These are phyloP conservation scores for Insectozyma bohioensis DNA, from an alignment of 1,139 yeast species.

Conservation along the genomic window DNA sequence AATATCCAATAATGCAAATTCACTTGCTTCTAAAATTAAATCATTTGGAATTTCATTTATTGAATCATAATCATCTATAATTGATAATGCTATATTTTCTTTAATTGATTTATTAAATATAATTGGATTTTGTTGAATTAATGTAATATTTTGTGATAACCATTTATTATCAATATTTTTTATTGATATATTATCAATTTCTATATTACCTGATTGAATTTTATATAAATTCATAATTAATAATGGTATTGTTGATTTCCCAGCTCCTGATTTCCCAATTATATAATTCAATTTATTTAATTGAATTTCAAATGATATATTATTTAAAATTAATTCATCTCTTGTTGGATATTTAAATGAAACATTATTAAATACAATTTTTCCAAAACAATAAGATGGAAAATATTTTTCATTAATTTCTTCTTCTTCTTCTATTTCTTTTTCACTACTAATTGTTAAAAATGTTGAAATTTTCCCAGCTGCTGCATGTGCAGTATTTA, in stretches of 20 bases:
- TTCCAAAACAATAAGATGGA: constrained; percentile 41
- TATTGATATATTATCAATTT: constrained; percentile 54
- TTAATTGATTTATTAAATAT: constrained; percentile 60
- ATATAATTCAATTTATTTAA: constrained; percentile 56
- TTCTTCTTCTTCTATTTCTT: constrained; percentile 2
- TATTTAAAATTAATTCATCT: constrained; percentile 43
- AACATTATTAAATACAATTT: constrained; percentile 51
- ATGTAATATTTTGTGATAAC: constrained; percentile 63
- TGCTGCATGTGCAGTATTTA: constrained; percentile 69
- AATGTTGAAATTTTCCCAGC: constrained; percentile 33
- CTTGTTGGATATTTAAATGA: constrained; percentile 64
- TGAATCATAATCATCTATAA: constrained; percentile 21
- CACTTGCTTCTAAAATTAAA: constrained; percentile 45
- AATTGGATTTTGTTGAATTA: constrained; percentile 70
- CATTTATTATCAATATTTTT: constrained; percentile 44
- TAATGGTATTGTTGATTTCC: constrained; percentile 79
- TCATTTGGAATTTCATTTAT: constrained; percentile 23
- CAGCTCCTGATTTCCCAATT: constrained; percentile 88
- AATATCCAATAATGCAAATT: constrained; percentile 53
- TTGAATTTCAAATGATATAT: constrained; percentile 45
- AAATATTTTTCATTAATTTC: constrained; percentile 11
- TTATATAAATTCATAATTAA: constrained; percentile 61
- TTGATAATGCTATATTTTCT: constrained; percentile 61
- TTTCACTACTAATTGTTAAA: constrained; percentile 5
- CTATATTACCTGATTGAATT: constrained; percentile 60